These are phyloP conservation scores for Sporothrix brasiliensis DNA, from an alignment of 2,329 filamentous ascomycete genomes.

Conservation along the genomic window DNA sequence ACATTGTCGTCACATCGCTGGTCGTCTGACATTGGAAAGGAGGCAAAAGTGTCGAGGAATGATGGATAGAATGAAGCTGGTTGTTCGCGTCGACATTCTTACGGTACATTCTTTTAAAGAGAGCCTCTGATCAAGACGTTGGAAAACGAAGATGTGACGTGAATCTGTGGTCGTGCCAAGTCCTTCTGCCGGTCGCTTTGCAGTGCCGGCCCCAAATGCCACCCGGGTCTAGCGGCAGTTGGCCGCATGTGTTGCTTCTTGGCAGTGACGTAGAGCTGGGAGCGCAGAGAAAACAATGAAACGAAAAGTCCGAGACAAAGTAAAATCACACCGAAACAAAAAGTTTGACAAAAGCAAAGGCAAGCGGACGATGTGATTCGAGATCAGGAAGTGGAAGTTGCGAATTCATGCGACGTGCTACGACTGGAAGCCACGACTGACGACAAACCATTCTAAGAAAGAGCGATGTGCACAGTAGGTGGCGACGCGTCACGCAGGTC, in stretches of 20 bases:
- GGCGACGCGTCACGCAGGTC: background rate
- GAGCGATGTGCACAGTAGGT: background rate
- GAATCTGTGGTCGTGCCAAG: slow-evolving; percentile 7
- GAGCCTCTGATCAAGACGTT: too few species aligned
- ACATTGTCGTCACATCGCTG: background rate
- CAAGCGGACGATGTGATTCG: background rate
- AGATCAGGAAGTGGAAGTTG: background rate
- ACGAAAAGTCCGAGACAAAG: background rate
- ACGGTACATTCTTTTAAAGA: background rate
- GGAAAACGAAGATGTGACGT: background rate
- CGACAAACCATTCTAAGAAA: background rate
- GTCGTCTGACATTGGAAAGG: background rate
- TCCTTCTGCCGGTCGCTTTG: background rate
- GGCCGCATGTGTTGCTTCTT: background rate
- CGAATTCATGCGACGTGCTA: too few species aligned
- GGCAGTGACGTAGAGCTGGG: background rate
- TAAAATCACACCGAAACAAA: too few species aligned
- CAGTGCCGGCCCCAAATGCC: background rate
- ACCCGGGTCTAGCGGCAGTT: background rate
- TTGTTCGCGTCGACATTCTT: background rate
- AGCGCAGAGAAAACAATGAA: background rate
- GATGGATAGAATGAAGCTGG: background rate
- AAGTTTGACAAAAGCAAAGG: background rate
- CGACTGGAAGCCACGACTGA: background rate
- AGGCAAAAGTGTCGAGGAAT: background rate